Base-by-base conservation (phyloP, 83 land plant species). In the Isoetes engelmannii region DNA sequence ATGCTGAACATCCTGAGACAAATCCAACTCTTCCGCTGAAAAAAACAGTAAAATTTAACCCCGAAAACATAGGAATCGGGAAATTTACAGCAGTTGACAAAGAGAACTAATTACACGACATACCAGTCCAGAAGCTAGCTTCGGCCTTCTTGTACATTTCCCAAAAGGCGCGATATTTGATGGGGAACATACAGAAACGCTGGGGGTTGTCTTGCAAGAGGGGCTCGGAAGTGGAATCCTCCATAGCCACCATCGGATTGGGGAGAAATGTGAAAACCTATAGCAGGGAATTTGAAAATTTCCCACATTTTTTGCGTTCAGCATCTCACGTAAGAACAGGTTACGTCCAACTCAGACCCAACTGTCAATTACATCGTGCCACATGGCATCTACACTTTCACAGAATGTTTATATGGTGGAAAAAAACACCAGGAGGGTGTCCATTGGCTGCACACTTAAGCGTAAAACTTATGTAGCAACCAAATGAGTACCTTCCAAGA, bases 81-180 rank as follows among this genome's bases (percentile, higher is more conserved):
- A 51, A 51, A 12, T 51, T 17, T 51, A 51, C 2, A 15, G 55
- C 15, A 51, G 13, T 1, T 51, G 13, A 12, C 15, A 51, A 0
- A 15, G 17, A 12, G 13, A 12, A 12, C 55, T 12, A 15, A 12
- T 12, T 51, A 12, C 13, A 13, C 8, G 53, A 13, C 53, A 50
- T 50, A 81, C 84, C 89, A 15, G 92, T 88, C 89, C 89, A 88
- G 59, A 88, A 88, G 47, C 79, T 73, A 53, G 92, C 89, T 56
- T 77, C 78, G 43, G 92, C 92, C 72, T 85, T 88, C 81, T 88
- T 88, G 74, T 88, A 88, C 89, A 88, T 83, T 79, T 88, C 89
- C 92, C 92, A 88, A 8, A 87, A 19, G 59, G 73, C 56, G 5
- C 65, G 62, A 69, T 88, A 88, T 70, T 71, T 77, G 64, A 88